A percentile compares a stretch with the other conserved stretches of the same genome.
phyloP scores from a whole-genome alignment of 2,329 filamentous ascomycete species.

The Fusarium sp. region DNA sequence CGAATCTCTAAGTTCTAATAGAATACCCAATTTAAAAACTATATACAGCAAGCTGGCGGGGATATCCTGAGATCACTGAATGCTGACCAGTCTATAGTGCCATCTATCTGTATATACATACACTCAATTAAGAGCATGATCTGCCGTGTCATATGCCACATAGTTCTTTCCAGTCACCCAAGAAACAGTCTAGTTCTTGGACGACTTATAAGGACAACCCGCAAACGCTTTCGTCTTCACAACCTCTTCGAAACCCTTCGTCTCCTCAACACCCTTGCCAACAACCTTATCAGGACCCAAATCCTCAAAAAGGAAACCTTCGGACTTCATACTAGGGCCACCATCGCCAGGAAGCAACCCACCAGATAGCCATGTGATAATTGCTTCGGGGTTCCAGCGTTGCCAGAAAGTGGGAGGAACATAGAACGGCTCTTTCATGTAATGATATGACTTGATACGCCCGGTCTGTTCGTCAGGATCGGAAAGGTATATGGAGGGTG shows the following conservation, averaged over 20 bases:
- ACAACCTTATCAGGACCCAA: constrained; percentile 67
- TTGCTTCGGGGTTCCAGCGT: constrained; percentile 67
- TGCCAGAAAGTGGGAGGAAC: constrained; percentile 65
- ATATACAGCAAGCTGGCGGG: background rate
- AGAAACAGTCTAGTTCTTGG: background rate
- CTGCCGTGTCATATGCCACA: background rate
- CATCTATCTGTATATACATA: background rate
- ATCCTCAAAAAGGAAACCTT: constrained; percentile 65
- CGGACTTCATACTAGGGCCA: constrained; percentile 49
- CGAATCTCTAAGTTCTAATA: background rate
- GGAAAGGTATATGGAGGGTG: constrained; percentile 50
- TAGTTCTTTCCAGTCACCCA: background rate
- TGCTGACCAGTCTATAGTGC: too few species aligned
- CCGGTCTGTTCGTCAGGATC: constrained; percentile 62
- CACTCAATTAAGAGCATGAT: background rate
- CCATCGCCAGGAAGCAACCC: constrained; percentile 56
- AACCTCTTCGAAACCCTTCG: constrained; percentile 36
- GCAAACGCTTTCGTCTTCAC: constrained; percentile 44
- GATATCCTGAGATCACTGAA: background rate
- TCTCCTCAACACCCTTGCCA: constrained; percentile 60
- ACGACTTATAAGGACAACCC: constrained; percentile 55
- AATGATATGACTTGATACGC: constrained; percentile 58
- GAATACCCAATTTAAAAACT: background rate
- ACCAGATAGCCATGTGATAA: constrained; percentile 54
- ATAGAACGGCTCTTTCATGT: constrained; percentile 72